Evolutionary conservation across 768 basidiomycete species (phyloP), one percentile per base, ranked within the genome.

Genomic region (Leucogyrophana mollusca): DNA sequence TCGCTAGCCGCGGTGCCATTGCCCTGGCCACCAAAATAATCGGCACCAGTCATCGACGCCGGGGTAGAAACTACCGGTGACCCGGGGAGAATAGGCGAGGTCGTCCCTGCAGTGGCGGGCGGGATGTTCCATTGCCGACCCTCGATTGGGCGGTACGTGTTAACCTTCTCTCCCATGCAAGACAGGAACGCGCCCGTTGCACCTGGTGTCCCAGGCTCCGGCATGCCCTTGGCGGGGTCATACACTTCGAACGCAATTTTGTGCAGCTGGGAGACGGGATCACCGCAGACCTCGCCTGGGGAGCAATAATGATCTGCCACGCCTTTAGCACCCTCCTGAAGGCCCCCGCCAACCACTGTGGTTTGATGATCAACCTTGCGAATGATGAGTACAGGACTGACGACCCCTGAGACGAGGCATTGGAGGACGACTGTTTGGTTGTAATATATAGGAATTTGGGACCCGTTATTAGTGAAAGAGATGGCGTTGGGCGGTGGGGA

Each of bases 341-440:
- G 74, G n/a, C 89, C 89, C 34, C 91, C 92, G 35, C 94, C 95
- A 34, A 94, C 87, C 30, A 88, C 93, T 7, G 83, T 89, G 2
- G 90, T 91, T 54, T 85, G 88, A 56, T 87, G 85, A 57, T 96
- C 94, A 43, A 96, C 90, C 58, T 94, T 92, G 45, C 95, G 89
- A 55, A 97, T 88, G 67, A 97, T 88, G 35, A 98, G 76, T 33
- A 94, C 84, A 9, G 95, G 95, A 48, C 90, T 91, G 56, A 95
- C 89, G 34, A 94, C 88, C 22, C 94, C 95, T 3, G 95, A 95
- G 1, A 89, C 89, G 53, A 95, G 73, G 58, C 94, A 97, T 61
- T 98, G 95, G 27, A 98, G 67, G 23, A 97, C 91, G 38, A 98
- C 88, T 1, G 92, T 94, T 65, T 94, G 90, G 61, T 98, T 98